Percentiles rank a stretch among this genome's conserved stretches.
Evolutionary conservation across 129 eudicot species (phyloP).

Genomic region (Flaveria ramosissima): DNA sequence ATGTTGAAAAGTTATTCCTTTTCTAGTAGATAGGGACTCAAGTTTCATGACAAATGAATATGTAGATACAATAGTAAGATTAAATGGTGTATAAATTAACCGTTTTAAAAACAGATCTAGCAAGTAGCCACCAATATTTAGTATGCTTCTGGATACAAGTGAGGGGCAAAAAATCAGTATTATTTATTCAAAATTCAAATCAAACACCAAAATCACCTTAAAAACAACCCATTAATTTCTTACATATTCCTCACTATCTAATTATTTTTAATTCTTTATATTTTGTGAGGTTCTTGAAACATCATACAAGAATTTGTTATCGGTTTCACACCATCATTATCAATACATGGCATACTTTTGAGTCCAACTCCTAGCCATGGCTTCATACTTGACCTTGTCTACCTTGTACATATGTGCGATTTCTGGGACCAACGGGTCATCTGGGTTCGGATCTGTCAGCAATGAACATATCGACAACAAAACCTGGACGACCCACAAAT

Average conservation of each 20-base stretch:
- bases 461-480: slow-evolving; percentile 74
- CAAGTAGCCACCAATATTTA: too few species aligned
- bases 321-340: slow-evolving; percentile 14
- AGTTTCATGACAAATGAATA: too few species aligned
- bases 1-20: too few species aligned
- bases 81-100: too few species aligned
- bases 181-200: slow-evolving; percentile 37
- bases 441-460: slow-evolving; percentile 80
- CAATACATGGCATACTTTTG: slow-evolving; percentile 81
- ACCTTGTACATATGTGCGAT: slow-evolving; percentile 82
- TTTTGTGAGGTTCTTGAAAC: slow-evolving; percentile 29
- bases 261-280: slow-evolving; percentile 20
- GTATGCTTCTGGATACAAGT: neutral
- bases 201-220: slow-evolving; percentile 24
- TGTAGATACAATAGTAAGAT: too few species aligned
- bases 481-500: slow-evolving; percentile 42
- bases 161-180: neutral
- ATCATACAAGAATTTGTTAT: slow-evolving; percentile 43
- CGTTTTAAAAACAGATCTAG: too few species aligned
- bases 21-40: too few species aligned
- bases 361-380: slow-evolving; percentile 82
- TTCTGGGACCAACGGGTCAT: slow-evolving; percentile 82
- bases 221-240: slow-evolving; percentile 24
- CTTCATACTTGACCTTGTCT: slow-evolving; percentile 66
- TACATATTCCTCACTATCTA: slow-evolving; percentile 24